Base-by-base conservation (phyloP, 2,329 filamentous ascomycete genomes). In the Exserohilum rostratum region DNA sequence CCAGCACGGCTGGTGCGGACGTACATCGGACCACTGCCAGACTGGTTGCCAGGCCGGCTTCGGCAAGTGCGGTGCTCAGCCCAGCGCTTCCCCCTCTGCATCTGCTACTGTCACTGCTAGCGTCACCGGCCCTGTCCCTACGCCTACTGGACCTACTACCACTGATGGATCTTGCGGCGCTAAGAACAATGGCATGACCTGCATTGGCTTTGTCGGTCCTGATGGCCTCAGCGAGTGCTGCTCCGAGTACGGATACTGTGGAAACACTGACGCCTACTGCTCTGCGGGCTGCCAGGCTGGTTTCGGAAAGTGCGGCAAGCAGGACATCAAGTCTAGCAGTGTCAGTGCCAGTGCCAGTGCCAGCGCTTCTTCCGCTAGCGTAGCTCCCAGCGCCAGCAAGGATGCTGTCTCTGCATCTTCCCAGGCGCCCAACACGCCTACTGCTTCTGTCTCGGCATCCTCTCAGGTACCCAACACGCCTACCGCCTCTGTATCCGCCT, bases 121-220 rank as follows among this genome's bases (percentile, higher is more conserved):
- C 77, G 76, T n/a, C 72, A 68, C 59, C 81, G 80, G 51, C 11
- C 46, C 51, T 15, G 69, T 72, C n/a, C 54, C 47, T 17, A 43
- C 59, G 45, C 40, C 64, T 42, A 51, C 64, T 31, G 56, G 59
- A 25, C 66, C 66, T 2, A 62, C 76, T 27, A 76, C 76, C 3
- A 62, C 71, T 33, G 75, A 80, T 46, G 78, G 73, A 17, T 71
- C 65, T 15, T 81, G 79, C 49, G 79, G 77, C 35, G 76, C 31
- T 71, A 70, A 18, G 73, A 73, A 33, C 73, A 46, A 53, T 57
- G 46, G 52, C 53, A 27, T 25, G 17, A n/a, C 17, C 4, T 29
- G 29, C n/a, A 7, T 39, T n/a, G 13, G 35, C 15, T 3, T 38
- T 9, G 39, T 50, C 12, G 50, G 39, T 18, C 50, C 39, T 12